A percentile compares a stretch with the other conserved stretches of the same genome.
phyloP scores from a whole-genome alignment of 257 asterid species.

The Haberlea rhodopensis region DNA sequence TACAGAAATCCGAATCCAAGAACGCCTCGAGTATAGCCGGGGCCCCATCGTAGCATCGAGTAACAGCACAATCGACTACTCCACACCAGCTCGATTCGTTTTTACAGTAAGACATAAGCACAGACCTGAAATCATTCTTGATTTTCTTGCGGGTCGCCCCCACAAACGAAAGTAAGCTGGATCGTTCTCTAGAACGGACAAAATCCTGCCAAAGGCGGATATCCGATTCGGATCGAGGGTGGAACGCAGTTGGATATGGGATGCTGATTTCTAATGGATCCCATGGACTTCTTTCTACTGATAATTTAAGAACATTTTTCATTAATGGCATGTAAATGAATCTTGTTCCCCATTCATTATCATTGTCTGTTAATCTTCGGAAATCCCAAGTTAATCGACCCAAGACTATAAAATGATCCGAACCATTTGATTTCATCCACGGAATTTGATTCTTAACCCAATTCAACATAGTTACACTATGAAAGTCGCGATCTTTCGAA shows the following conservation, averaged over 20 bases:
- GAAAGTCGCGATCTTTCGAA: slow-evolving; percentile 46
- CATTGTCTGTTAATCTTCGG: slow-evolving; percentile 41
- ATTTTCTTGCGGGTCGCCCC: slow-evolving; percentile 59
- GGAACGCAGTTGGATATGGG: slow-evolving; percentile 66
- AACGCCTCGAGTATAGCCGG: slow-evolving; percentile 52
- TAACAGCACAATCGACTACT: slow-evolving; percentile 44
- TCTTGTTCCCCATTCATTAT: slow-evolving; percentile 52
- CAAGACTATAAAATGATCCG: slow-evolving; percentile 55
- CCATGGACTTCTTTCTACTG: slow-evolving; percentile 49
- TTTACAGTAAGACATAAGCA: slow-evolving; percentile 44
- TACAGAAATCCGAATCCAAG: slow-evolving; percentile 51
- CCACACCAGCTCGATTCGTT: slow-evolving; percentile 30
- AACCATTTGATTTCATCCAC: slow-evolving; percentile 47
- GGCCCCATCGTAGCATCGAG: slow-evolving; percentile 51
- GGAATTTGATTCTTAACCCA: slow-evolving; percentile 47
- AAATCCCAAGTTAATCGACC: slow-evolving; percentile 71
- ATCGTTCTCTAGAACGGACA: slow-evolving; percentile 28
- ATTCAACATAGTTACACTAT: slow-evolving; percentile 36
- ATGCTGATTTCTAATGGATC: slow-evolving; percentile 52
- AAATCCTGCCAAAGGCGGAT: slow-evolving; percentile 43
- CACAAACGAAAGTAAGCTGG: slow-evolving; percentile 42
- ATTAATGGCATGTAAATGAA: slow-evolving; percentile 56
- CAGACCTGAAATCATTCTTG: slow-evolving; percentile 48
- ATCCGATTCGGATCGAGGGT: slow-evolving; percentile 55
- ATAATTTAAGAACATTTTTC: slow-evolving; percentile 47